Conservation (phyloP, 768 basidiomycete genomes). For the Lentinula guzmanii region DNA sequence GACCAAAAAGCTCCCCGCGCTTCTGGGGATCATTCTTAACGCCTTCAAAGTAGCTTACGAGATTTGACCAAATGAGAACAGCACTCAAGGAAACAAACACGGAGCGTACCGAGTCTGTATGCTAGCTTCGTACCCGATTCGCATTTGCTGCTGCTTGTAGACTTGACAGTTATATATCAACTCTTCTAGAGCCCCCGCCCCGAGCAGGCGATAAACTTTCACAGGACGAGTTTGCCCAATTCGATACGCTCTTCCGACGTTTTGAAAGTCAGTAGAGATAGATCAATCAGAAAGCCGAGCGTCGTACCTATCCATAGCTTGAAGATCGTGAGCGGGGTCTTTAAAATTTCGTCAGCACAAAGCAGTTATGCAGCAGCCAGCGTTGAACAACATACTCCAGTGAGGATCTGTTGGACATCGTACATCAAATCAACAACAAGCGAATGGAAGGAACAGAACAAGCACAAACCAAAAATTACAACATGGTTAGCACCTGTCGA, state of each 20-base stretch:
- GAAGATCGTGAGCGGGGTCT: constrained; percentile 95
- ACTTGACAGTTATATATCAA: constrained; percentile 85
- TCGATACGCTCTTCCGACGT: constrained; percentile 53
- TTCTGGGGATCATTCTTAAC: constrained; percentile 71
- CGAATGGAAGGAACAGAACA: background rate
- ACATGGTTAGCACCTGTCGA: constrained; percentile 81
- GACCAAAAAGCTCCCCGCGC: constrained; percentile 81
- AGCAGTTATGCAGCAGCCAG: background rate
- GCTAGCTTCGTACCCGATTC: constrained; percentile 81
- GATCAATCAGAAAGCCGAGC: background rate
- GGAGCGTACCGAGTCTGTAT: constrained; percentile 66
- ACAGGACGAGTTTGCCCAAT: constrained; percentile 88
- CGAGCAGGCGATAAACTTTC: constrained; percentile 74
- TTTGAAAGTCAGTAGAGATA: background rate
- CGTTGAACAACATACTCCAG: constrained; percentile 68
- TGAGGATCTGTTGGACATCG: constrained; percentile 60
- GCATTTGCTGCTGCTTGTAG: constrained; percentile 93
- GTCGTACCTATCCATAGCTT: constrained; percentile 71
- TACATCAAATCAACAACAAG: constrained; percentile 7
- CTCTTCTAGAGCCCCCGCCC: constrained; percentile 85
- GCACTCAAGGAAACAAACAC: background rate
- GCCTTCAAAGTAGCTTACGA: constrained; percentile 67
- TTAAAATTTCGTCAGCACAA: constrained; percentile 3
- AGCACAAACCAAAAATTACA: constrained; percentile 67
- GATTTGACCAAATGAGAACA: background rate